Conservation (phyloP, 306 rosid genomes). For the Rubus idaeus region DNA sequence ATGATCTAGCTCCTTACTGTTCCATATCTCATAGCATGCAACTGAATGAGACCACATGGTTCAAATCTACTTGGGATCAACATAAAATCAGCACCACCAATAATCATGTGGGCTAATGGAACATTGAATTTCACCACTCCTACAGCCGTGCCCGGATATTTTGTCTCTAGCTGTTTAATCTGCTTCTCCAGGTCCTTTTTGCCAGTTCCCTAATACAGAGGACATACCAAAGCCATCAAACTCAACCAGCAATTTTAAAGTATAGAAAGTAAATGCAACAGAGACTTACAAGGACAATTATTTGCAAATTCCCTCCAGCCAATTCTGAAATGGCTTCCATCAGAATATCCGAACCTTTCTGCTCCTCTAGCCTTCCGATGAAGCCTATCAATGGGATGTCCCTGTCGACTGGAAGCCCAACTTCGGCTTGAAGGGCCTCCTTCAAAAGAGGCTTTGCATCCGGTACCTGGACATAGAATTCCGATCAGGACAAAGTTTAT, state of each 20-base stretch:
- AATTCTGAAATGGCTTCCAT: slow-evolving; percentile 74
- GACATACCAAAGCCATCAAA: slow-evolving; percentile 15
- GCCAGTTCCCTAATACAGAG: slow-evolving; percentile 45
- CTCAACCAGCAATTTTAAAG: background rate
- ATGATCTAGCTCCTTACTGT: slow-evolving; percentile 38
- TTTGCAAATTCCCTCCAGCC: slow-evolving; percentile 56
- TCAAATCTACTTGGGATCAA: slow-evolving; percentile 52
- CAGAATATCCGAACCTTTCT: slow-evolving; percentile 95
- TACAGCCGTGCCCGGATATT: slow-evolving; percentile 40
- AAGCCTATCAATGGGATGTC: slow-evolving; percentile 74
- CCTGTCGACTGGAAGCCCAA: slow-evolving; percentile 81
- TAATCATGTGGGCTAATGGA: slow-evolving; percentile 45
- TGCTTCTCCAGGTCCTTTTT: slow-evolving; percentile 42
- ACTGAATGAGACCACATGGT: slow-evolving; percentile 56
- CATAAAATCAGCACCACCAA: slow-evolving; percentile 44
- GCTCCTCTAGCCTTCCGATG: slow-evolving; percentile 97
- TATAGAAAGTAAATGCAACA: background rate
- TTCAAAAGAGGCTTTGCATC: slow-evolving; percentile 70
- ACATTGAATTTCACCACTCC: slow-evolving; percentile 43
- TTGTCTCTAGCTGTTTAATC: slow-evolving; percentile 34
- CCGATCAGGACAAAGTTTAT: background rate
- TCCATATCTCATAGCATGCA: slow-evolving; percentile 57
- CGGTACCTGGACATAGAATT: slow-evolving; percentile 46
- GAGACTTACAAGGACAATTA: slow-evolving; percentile 75
- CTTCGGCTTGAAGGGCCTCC: slow-evolving; percentile 95